Base-by-base conservation (phyloP, 441 rosid species). In the Viola pubescens region DNA sequence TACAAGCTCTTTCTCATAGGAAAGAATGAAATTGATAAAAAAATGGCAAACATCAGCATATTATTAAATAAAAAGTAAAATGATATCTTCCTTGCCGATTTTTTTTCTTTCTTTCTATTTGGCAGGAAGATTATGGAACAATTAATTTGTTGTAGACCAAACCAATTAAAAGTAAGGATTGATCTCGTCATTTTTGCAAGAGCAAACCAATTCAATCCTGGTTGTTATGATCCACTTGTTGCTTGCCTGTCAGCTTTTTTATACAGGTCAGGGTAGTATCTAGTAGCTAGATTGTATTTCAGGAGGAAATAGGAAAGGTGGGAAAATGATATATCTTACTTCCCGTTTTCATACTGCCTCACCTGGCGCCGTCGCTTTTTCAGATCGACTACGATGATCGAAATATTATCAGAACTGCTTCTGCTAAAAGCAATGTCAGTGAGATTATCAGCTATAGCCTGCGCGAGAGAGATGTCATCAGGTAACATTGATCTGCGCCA, bases 301-400 rank as follows among this genome's bases (percentile, higher is more conserved):
- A 48, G 58, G 10, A 50, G 41, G 57, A 52, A 62, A 14, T 34
- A 10, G 8, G 34, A 37, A 3, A 7, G 55, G n/a, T 19, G 55
- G 9, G 55, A 9, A 37, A 46, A 58, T 55, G 26, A 53, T 19
- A 11, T 4, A 44, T n/a, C 8, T 7, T 47, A 12, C 11, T 11
- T 1, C 26, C 26, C 26, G 26, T 47, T 47, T 54, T 60, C 64
- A 68, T 19, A 19, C 50, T 61, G 70, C 62, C 81, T 73, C 50
- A 11, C 67, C 37, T 65, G 80, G 58, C 80, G 78, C 59, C 16
- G 71, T 65, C 62, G 64, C 63, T 58, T 72, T 74, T 83, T 83
- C 52, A 83, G 78, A 68, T 83, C 89, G 48, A 83, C 82, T 16
- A 83, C 86, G 12, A 83, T 64, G 37, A 83, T 56, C 4, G 89